These are phyloP conservation scores for Colletotrichum sublineola DNA, from an alignment of 2,329 filamentous ascomycete species.

Conservation along the genomic window DNA sequence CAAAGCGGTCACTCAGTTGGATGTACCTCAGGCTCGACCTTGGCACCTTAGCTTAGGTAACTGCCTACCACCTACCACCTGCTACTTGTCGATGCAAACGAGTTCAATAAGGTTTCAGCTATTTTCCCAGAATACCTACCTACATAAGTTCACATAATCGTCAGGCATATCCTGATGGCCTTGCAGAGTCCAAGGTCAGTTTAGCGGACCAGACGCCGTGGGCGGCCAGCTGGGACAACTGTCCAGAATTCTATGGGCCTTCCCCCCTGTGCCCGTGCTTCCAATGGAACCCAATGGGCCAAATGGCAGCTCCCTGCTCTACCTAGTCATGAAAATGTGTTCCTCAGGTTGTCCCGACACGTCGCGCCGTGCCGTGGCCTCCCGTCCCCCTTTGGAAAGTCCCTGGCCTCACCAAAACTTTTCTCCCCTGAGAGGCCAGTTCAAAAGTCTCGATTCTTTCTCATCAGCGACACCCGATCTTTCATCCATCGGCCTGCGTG, in stretches of 20 bases:
- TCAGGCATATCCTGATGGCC: background rate
- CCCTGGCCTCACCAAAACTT: conserved; percentile 42
- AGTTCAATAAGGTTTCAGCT: conserved; percentile 7
- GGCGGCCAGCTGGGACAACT: background rate
- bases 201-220: background rate
- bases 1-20: too few relatives aligned
- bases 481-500: conserved; percentile 33
- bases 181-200: background rate
- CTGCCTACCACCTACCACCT: background rate
- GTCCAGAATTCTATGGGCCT: background rate
- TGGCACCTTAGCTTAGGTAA: too few relatives aligned
- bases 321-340: background rate
- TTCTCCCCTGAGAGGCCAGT: conserved; percentile 17
- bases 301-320: too few relatives aligned
- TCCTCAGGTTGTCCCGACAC: conserved; percentile 33
- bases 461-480: conserved; percentile 28
- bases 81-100: conserved; percentile 19
- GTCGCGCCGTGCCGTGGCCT: conserved; percentile 21
- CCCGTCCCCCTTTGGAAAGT: conserved; percentile 20
- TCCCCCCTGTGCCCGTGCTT: background rate
- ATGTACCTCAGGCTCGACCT: background rate
- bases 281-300: background rate
- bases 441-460: conserved; percentile 15
- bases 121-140: background rate
- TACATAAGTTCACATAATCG: too few relatives aligned